Conservation (phyloP, 371 early-diverging fungal species). For the Nematocida ausubeli region DNA sequence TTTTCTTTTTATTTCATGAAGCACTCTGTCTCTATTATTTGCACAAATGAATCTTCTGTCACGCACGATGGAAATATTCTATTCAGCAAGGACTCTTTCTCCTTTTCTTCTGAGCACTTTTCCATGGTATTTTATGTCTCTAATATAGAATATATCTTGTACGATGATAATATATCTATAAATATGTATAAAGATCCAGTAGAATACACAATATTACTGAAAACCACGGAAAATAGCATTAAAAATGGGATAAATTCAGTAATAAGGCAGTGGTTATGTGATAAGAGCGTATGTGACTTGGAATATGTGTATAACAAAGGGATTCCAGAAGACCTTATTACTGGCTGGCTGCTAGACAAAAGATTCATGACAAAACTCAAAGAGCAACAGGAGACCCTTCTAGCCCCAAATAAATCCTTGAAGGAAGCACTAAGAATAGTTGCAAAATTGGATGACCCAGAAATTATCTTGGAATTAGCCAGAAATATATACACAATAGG, state of each 20-base stretch:
- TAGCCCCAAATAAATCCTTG: background rate
- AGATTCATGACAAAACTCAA: background rate
- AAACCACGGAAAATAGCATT: background rate
- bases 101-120: background rate
- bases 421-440: background rate
- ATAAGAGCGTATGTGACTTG: background rate
- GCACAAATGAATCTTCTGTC: no score
- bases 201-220: background rate
- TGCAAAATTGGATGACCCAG: background rate
- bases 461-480: background rate
- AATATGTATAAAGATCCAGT: background rate
- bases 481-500: background rate
- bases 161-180: background rate
- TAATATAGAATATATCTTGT: background rate
- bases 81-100: background rate
- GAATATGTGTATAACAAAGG: background rate
- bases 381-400: background rate
- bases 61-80: background rate
- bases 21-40: no score
- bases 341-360: background rate
- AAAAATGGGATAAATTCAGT: background rate
- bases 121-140: background rate
- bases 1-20: no score
- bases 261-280: background rate
- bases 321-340: background rate